Evolutionary conservation across 176 grass and related monocot species (phyloP), one percentile per base, ranked within the genome.

Genomic region (Elaeis guineensis): DNA sequence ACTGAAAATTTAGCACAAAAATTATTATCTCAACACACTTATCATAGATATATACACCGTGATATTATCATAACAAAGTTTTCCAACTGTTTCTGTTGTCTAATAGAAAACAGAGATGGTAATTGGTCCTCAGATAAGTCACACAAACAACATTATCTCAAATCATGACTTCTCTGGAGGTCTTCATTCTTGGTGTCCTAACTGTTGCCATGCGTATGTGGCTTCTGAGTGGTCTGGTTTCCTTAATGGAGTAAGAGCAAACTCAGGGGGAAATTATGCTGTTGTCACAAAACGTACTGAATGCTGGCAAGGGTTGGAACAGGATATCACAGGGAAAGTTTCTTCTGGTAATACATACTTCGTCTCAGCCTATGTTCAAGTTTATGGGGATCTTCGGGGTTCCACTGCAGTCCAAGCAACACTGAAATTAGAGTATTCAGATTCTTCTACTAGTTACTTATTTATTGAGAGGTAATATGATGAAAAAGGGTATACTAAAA

Each of bases 171-270:
- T 94, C 79, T 89, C 81, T 0, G 35, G 79, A 63, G 89, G 89
- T 35, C 72, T 94, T 77, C 72, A 85, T 57, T 70, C 67, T 18
- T 94, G 89, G 89, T 53, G 61, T 49, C 71, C 89, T 66, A 85
- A 73, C 19, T 59, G 52, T 50, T 94, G 89, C 61, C 80, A 94
- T 22, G 84, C 89, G 50, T 88, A 85, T 78, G 89, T 94, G 71
- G 89, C 89, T 26, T 94, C 89, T 58, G 74, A 89, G 61, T 82
- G 89, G 84, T 94, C 84, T 21, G 84, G 89, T 79, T 88, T 81
- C 54, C 74, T 94, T 81, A 69, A 84, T 73, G 78, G 81, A 62
- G 77, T 94, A 25, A 81, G 63, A 77, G 89, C 84, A 64, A 64
- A 74, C 54, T 85, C 69, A 15, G 89, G 89, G 64, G 84, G 88